phyloP scores from a whole-genome alignment of 805 yeast genomes.

The Candida sithepensis region DNA sequence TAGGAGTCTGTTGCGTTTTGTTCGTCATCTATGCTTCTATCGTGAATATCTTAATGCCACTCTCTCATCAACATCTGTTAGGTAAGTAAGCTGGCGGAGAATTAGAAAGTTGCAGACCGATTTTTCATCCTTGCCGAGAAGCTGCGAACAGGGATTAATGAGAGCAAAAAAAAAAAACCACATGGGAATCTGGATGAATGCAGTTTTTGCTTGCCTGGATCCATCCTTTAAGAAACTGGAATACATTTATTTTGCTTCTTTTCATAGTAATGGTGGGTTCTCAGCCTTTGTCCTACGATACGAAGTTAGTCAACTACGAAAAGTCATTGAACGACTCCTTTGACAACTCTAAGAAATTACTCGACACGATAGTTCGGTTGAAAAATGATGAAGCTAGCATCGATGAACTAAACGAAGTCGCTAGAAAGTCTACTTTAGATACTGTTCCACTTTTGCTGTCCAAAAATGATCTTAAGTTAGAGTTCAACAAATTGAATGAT shows the following conservation, averaged over 20 bases:
- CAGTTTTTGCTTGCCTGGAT: neutral
- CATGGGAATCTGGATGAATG: too few relatives aligned
- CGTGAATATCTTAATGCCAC: too few relatives aligned
- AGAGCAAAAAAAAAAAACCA: too few relatives aligned
- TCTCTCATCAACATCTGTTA: too few relatives aligned
- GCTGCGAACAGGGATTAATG: too few relatives aligned
- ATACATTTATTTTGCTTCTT: too few relatives aligned
- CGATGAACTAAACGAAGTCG: conserved; percentile 11
- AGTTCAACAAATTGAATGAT: conserved; percentile 13
- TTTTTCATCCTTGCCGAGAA: too few relatives aligned
- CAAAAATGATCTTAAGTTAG: conserved; percentile 21
- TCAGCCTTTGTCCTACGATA: neutral
- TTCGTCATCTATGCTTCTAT: conserved; percentile 1
- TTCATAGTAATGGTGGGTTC: neutral
- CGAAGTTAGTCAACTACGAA: conserved; percentile 5
- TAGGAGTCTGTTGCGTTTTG: neutral
- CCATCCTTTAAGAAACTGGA: too few relatives aligned
- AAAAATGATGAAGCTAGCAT: conserved; percentile 4
- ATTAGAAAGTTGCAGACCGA: too few relatives aligned
- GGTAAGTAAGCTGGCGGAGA: too few relatives aligned
- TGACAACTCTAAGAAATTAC: conserved; percentile 9
- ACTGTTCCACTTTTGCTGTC: conserved; percentile 13
- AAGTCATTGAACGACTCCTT: conserved; percentile 17
- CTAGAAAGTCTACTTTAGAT: conserved; percentile 18
- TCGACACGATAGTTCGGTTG: conserved; percentile 8